Evolutionary conservation across 768 basidiomycete genomes (phyloP), one percentile per base, ranked within the genome.

Genomic region (Tricholoma flavovirens): DNA sequence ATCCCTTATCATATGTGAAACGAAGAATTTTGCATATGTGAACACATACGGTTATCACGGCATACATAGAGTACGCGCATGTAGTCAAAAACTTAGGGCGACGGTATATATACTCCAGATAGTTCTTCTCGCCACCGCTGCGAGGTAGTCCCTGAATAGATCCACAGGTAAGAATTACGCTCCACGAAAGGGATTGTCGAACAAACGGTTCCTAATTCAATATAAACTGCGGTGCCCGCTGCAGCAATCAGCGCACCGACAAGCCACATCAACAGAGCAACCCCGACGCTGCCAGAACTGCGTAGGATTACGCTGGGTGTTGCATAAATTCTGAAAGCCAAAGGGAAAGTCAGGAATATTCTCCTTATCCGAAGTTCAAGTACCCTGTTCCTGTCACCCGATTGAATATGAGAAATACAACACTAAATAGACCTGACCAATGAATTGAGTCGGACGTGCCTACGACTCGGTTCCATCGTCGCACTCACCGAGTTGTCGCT

Each of bases 91-190:
- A 86, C 49, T 73, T 77, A 5, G 87, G 88, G 3, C 74, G 74
- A 46, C 79, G 73, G 67, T 80, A 89, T n/a, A 88, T 78, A 64
- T 77, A 87, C 58, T 88, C 86, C 35, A 90, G 69, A 61, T 89
- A 90, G 51, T 83, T 86, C 71, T 88, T 89, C 72, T 89, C 87
- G 2, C 84, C 88, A 1, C 88, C 88, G 54, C 77, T 88, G 2
- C 81, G 74, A 1, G 88, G 88, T 2, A 90, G 73, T 17, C 82
- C 86, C 84, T 88, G 54, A 53, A 49, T 55, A 19, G 35, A 43
- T 3, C 21, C 4, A 4, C 7, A 29, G 29, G 46, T 49, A 24
- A 49, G 46, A n/a, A 30, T 17, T 11, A 50, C 19, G 45, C 36
- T 3, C 15, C 8, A 24, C 29, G 24, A 19, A n/a, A 42, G 11